Evolutionary conservation across 495 filamentous ascomycete genomes (phyloP), one percentile per base, ranked within the genome.

Genomic region (Trichoderma parareesei): DNA sequence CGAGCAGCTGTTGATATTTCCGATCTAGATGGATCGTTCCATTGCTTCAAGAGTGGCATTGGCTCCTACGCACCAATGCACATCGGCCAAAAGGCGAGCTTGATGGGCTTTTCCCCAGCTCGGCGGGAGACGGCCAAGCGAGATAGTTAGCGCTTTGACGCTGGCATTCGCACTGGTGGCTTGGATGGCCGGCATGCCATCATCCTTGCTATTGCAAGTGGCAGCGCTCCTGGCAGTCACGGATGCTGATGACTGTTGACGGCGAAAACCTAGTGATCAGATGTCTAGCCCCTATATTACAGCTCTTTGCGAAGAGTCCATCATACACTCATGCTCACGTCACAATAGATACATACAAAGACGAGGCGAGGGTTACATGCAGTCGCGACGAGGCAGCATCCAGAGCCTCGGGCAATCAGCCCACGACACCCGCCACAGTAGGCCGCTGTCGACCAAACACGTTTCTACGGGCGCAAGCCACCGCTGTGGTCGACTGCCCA

Each of bases 11-110:
- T 57, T 57, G 33, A 18, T 18, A 57, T 57, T 57, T 37, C 33
- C 27, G 53, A 57, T 57, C 53, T 57, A 57, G 53, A 57, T 57
- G 53, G 53, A 57, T 57, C 53, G 53, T 57, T 57, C 37, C 53
- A 57, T 57, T 57, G 53, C 53, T 57, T 57, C 27, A 11, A 37
- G 33, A 9, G 53, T 57, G 53, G 53, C 9, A 57, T 57, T 57
- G 27, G 53, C 16, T 57, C 53, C 53, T 57, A 27, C 53, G 53
- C 53, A 33, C 27, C 53, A 57, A 33, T 14, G 27, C 27, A 27
- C 27, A 37, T 37, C 20, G 20, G 20, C 6, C 2, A 4, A 14
- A n/a, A 4, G 20, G 11, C 14, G 3, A 11, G n/a, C 8, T 10
- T 8, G 33, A 11, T 20, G 7, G 48, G 20, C n/a, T 27, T 35